Evolutionary conservation across 805 yeast genomes (phyloP).

Genomic region (Ogataea sp.): DNA sequence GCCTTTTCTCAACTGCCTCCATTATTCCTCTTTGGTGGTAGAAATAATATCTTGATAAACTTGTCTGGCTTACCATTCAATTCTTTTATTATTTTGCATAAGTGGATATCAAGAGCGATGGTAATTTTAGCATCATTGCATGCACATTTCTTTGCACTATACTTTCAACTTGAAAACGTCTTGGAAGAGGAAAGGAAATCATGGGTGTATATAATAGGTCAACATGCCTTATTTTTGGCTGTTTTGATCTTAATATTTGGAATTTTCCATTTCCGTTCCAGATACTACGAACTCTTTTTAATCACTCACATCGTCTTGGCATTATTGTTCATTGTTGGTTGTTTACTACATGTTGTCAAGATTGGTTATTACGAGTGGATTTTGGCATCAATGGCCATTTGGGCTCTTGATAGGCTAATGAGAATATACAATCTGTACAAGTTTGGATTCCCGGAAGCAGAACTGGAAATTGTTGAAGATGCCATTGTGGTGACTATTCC

Average conservation of each 20-base stretch:
- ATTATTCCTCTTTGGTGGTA: constrained; percentile 45
- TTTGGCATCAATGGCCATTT: constrained; percentile 27
- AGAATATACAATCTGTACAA: constrained; percentile 26
- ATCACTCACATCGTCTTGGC: constrained; percentile 38
- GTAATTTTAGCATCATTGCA: constrained; percentile 22
- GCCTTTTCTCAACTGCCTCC: constrained; percentile 37
- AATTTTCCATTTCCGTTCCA: constrained; percentile 34
- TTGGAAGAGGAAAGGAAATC: constrained; percentile 4
- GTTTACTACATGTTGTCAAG: constrained; percentile 34
- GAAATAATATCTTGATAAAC: constrained; percentile 49
- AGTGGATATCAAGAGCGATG: constrained; percentile 32
- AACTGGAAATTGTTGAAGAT: constrained; percentile 10
- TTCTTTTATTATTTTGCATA: constrained; percentile 34
- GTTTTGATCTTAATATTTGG: constrained; percentile 37
- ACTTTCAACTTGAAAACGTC: constrained; percentile 1
- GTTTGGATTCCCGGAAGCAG: constrained; percentile 18
- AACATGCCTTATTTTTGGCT: constrained; percentile 30
- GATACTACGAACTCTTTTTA: constrained; percentile 39
- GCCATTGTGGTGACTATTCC: constrained; percentile 25
- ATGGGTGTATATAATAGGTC: constrained; percentile 12
- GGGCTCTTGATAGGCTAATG: constrained; percentile 33
- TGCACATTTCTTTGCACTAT: constrained; percentile 25
- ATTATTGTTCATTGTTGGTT: constrained; percentile 34
- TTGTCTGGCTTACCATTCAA: constrained; percentile 41
- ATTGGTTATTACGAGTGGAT: constrained; percentile 36